Conservation (phyloP, 164 flowering plant genomes). For the Chloranthus sessilifolius region DNA sequence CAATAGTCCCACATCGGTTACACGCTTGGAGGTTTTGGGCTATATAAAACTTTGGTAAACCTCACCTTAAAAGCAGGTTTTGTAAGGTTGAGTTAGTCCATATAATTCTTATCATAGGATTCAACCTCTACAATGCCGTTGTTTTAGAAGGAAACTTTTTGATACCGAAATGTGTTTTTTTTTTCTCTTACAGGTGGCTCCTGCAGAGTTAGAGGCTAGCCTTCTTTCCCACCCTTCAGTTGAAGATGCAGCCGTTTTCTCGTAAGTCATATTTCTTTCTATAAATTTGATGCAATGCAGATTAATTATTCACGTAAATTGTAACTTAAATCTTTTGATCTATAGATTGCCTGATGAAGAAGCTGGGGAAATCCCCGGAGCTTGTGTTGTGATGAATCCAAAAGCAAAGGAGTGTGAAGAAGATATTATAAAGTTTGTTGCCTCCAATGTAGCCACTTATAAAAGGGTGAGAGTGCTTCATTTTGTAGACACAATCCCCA, state of each 20-base stretch:
- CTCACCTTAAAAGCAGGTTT: too few species aligned
- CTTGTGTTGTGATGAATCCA: slow-evolving; percentile 70
- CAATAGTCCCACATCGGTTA: too few species aligned
- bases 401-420: slow-evolving; percentile 63
- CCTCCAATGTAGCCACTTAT: slow-evolving; percentile 73
- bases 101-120: too few species aligned
- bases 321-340: not conserved
- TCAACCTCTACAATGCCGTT: too few species aligned
- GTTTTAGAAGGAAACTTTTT: too few species aligned
- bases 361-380: slow-evolving; percentile 96
- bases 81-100: too few species aligned
- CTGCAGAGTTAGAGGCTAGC: slow-evolving; percentile 92
- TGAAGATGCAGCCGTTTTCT: slow-evolving; percentile 85
- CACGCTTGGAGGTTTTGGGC: too few species aligned
- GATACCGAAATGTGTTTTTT: too few species aligned
- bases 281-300: not conserved
- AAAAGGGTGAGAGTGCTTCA: slow-evolving; percentile 71
- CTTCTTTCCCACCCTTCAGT: slow-evolving; percentile 84
- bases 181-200: slow-evolving; percentile 65
- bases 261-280: slow-evolving; percentile 39
- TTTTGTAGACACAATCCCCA: slow-evolving; percentile 79
- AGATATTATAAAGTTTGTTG: slow-evolving; percentile 71
- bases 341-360: slow-evolving; percentile 83
- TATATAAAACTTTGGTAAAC: too few species aligned
- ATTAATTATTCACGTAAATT: not conserved